Evolutionary conservation across 192 early-diverging fungal genomes (phyloP), one percentile per base, ranked within the genome.

Genomic region (Coemansia sp.): DNA sequence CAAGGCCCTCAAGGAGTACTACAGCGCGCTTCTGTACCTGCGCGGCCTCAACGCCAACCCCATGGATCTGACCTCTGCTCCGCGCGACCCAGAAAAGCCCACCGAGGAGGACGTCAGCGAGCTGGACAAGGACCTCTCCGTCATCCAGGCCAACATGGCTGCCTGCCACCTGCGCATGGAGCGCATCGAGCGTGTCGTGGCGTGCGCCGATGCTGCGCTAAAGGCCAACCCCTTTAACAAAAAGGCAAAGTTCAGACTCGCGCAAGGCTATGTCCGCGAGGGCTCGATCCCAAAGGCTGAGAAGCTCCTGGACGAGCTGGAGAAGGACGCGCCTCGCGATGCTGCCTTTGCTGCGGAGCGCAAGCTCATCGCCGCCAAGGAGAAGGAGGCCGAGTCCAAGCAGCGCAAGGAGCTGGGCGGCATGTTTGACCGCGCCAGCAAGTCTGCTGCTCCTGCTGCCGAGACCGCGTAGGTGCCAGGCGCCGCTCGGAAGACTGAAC

Each of bases 191-290:
- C 70, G 73, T 42, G 68, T 66, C 29, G 60, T 69, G 14, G 49
- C 38, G 60, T 73, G 67, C 25, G 74, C 79, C 2, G 36, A 73
- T 22, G 42, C 61, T 1, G 79, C 79, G 49, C 63, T 77, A 38
- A 68, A 77, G 61, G 25, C 31, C 40, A 77, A 82, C 57, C 70
- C 74, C 24, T 76, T 74, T 62, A 82, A 82, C 65, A 61, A 56
- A 31, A 82, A 82, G 74, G 79, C 79, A 40, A 76, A 77, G 64
- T 82, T 82, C 64, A 56, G 68, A 20, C 74, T 76, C 24, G 79
- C 54, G n/a, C 79, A 82, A 67, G 70, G 74, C 36, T 54, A 73
- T 12, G 43, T 77, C 24, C 74, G 71, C 67, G 68, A 71, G 31
- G 79, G 79, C 40, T 51, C 67, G 11, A 35, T 71, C 17, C 31